These are phyloP conservation scores for Aegilops umbellulata DNA, from an alignment of 176 grass and related monocot species.

Conservation along the genomic window DNA sequence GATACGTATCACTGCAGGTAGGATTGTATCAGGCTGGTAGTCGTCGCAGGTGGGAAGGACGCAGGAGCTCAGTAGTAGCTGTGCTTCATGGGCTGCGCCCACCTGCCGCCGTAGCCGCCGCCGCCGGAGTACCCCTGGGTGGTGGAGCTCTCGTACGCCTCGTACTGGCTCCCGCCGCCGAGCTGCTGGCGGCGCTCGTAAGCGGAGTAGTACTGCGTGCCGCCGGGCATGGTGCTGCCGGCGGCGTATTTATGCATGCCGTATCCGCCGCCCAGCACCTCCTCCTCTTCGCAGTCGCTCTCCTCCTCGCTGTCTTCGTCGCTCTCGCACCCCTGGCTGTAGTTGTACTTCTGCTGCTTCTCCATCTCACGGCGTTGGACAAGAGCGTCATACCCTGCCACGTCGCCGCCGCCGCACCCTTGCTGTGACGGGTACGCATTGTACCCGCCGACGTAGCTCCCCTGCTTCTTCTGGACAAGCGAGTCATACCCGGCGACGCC, in stretches of 20 bases:
- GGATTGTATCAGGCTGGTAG: not conserved
- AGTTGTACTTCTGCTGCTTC: not conserved
- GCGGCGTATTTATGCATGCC: not conserved
- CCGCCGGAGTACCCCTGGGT: conserved; percentile 9
- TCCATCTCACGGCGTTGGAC: not conserved
- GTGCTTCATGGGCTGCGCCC: not conserved
- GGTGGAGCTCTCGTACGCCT: conserved; percentile 25
- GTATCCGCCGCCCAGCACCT: not conserved
- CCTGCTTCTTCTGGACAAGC: not conserved
- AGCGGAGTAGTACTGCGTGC: not conserved
- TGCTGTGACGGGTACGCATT: not conserved
- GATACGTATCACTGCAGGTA: no score
- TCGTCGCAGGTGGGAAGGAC: not conserved
- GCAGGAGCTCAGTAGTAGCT: not conserved
- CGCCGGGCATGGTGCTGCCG: not conserved
- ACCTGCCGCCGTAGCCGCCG: not conserved
- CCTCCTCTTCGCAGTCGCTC: conserved; percentile 40
- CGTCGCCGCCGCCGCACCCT: not conserved
- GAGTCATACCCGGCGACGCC: not conserved
- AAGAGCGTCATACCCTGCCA: not conserved
- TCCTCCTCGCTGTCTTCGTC: conserved; percentile 19
- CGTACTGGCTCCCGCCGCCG: conserved; percentile 1
- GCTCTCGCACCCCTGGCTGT: not conserved
- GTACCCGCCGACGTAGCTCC: no score
- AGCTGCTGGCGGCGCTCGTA: conserved; percentile 3